phyloP scores from a whole-genome alignment of 2,329 filamentous ascomycete genomes.

The Biscogniauxia mediterranea region DNA sequence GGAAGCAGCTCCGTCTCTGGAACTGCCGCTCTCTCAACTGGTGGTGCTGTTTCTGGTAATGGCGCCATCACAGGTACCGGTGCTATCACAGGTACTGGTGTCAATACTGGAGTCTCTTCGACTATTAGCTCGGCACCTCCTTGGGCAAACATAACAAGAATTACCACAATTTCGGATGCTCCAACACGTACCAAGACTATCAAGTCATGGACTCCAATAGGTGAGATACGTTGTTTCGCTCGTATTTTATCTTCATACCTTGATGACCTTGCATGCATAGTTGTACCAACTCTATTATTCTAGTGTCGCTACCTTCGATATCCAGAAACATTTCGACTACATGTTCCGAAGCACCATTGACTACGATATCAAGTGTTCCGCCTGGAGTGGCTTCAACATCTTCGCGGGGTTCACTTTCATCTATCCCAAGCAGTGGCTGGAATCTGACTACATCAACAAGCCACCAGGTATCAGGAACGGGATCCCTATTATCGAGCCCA shows the following conservation, averaged over 20 bases:
- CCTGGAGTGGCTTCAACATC: constrained; percentile 13
- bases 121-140: constrained; percentile 1
- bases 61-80: neutral
- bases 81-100: too few relatives aligned
- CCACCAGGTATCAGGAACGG: constrained; percentile 12
- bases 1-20: constrained; percentile 8
- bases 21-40: constrained; percentile 5
- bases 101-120: neutral
- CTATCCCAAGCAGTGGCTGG: constrained; percentile 31
- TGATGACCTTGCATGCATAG: neutral
- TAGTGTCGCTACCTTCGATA: constrained; percentile 6
- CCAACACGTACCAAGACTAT: constrained; percentile 17
- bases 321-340: constrained; percentile 11
- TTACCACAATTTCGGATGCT: constrained; percentile 11
- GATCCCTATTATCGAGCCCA: constrained; percentile 8
- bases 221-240: constrained; percentile 4
- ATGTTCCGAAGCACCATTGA: constrained; percentile 19
- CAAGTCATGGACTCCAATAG: constrained; percentile 10
- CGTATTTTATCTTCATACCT: neutral
- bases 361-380: constrained; percentile 12
- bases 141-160: constrained; percentile 9
- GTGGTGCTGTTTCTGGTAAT: neutral
- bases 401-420: constrained; percentile 24
- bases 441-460: constrained; percentile 26
- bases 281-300: constrained; percentile 6